Evolutionary conservation across 2,329 filamentous ascomycete species (phyloP), one percentile per base, ranked within the genome.

Genomic region (Colletotrichum sp.): DNA sequence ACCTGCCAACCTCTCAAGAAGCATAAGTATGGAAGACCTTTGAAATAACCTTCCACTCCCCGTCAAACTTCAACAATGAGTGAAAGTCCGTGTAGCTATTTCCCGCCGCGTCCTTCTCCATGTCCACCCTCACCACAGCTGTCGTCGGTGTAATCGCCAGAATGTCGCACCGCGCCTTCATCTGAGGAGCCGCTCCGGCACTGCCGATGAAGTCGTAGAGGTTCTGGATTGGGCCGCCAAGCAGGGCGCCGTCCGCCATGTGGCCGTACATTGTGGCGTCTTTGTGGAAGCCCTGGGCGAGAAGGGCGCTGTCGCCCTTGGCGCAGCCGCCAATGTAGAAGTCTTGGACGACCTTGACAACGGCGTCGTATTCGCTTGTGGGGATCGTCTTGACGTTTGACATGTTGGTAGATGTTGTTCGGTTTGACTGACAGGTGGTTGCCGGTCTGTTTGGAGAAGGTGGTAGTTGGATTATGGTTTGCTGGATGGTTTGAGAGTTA

Each of bases 21-120:
- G 59, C 85, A 24, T 71, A 77, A 21, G 62, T 69, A 10, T 77
- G 75, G 15, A 76, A 78, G 3, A 75, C 69, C 72, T 77, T 78
- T 3, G 72, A 67, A 63, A 78, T 72, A 26, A 76, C 65, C 26
- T 69, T 67, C 75, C 77, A 77, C 24, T 70, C 60, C 9, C 69
- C 75, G 13, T 78, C 75, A 24, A 71, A 44, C 72, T 77, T 78
- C 24, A 79, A 69, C 74, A 79, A 36, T 5, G 78, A 77, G 44
- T 66, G 70, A 52, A 74, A 78, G n/a, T 79, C 78, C 6, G 67
- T 72, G 34, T 78, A 78, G 15, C 49, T 69, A 2, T 24, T 28
- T 2, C 70, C 78, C 0, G 59, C 62, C 0, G 78, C 70, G 6
- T 74, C 76, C 9, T 68, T 71, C 28, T 75, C 75, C 78, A 78